Percentiles rank a stretch among this genome's conserved stretches.
Evolutionary conservation across 331 rosid species (phyloP).

Genomic region (Phaseolus coccineus): DNA sequence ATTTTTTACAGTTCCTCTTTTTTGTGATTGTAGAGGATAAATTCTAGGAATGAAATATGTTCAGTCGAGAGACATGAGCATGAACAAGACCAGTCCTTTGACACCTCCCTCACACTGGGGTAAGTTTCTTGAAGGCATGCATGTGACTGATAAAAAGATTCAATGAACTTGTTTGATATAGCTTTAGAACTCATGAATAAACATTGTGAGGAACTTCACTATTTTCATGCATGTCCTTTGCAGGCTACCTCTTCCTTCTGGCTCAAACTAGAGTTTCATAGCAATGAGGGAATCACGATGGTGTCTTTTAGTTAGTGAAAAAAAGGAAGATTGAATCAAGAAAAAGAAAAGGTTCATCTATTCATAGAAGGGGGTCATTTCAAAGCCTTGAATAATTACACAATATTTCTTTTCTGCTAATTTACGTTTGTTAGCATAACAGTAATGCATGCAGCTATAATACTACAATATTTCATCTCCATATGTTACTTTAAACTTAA

Average conservation of each 20-base stretch:
- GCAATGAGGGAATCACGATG: not conserved
- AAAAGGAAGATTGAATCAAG: too few relatives aligned
- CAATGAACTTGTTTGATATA: not conserved
- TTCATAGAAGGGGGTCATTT: not conserved
- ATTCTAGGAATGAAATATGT: not conserved
- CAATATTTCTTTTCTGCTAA: not conserved
- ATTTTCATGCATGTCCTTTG: not conserved
- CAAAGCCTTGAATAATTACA: not conserved
- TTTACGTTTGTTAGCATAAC: not conserved
- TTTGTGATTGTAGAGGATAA: not conserved
- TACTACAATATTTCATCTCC: too few relatives aligned
- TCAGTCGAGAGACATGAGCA: not conserved
- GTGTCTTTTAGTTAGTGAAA: too few relatives aligned
- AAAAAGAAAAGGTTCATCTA: too few relatives aligned
- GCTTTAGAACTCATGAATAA: not conserved
- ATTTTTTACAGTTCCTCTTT: not conserved
- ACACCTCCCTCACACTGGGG: constrained; percentile 7
- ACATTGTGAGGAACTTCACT: not conserved
- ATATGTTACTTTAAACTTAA: too few relatives aligned
- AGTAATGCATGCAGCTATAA: too few relatives aligned
- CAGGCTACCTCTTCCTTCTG: not conserved
- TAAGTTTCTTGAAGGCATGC: not conserved
- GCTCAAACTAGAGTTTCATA: not conserved
- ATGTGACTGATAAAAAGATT: not conserved
- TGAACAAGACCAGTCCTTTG: not conserved